Conservation (phyloP, 331 rosid genomes). For the Erythrophleum ivorense region DNA sequence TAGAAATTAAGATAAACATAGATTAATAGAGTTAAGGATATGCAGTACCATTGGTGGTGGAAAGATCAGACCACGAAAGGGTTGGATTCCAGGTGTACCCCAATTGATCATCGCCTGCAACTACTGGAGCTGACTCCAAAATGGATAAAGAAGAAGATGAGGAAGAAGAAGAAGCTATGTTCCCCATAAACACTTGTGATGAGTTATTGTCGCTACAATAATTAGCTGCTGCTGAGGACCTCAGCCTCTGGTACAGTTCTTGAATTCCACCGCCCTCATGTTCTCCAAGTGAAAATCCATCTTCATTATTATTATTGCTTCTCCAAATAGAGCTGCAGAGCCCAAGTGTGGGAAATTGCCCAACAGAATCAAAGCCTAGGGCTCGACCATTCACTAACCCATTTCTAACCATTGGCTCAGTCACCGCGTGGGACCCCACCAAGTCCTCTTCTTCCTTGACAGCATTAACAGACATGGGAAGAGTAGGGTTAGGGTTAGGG, state of each 20-base stretch:
- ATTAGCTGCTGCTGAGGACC: slow-evolving; percentile 52
- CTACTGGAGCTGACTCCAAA: slow-evolving; percentile 61
- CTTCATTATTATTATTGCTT: slow-evolving; percentile 41
- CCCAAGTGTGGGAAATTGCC: slow-evolving; percentile 62
- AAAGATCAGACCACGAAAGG: slow-evolving; percentile 67
- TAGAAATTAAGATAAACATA: background rate
- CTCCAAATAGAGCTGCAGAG: slow-evolving; percentile 72
- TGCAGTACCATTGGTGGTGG: slow-evolving; percentile 69
- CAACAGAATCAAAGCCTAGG: slow-evolving; percentile 57
- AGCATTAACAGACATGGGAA: slow-evolving; percentile 18
- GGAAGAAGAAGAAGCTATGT: slow-evolving; percentile 48
- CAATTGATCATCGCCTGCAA: slow-evolving; percentile 53
- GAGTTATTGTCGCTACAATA: slow-evolving; percentile 43
- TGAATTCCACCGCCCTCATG: slow-evolving; percentile 60
- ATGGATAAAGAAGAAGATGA: slow-evolving; percentile 51
- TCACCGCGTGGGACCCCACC: slow-evolving; percentile 55
- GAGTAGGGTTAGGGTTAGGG: slow-evolving; percentile 71
- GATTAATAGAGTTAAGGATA: slow-evolving; percentile 52
- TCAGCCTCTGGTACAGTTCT: slow-evolving; percentile 74
- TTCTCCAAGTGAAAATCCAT: slow-evolving; percentile 49
- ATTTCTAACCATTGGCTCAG: slow-evolving; percentile 44
- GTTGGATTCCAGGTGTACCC: slow-evolving; percentile 73
- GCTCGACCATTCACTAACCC: slow-evolving; percentile 44
- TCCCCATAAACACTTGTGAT: slow-evolving; percentile 43
- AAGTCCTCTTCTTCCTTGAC: slow-evolving; percentile 57